Percentiles rank a stretch among this genome's conserved stretches.
phyloP scores from a whole-genome alignment of 2,329 filamentous ascomycete species.

The Xylariaceae sp. region DNA sequence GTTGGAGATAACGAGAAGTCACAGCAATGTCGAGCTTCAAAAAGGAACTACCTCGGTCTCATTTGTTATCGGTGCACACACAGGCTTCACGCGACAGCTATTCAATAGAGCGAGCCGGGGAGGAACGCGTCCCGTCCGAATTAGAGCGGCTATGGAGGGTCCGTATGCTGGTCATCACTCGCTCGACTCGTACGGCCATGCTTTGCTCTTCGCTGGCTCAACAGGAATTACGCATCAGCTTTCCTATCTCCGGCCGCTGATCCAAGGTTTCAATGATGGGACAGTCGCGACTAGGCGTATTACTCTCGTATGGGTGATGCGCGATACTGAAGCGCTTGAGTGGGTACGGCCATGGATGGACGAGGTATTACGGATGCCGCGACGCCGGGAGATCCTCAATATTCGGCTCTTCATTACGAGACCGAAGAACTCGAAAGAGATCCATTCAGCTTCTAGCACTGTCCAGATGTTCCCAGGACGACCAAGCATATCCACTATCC shows the following conservation, averaged over 20 bases:
- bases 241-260: constrained; percentile 80
- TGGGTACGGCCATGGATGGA: constrained; percentile 92
- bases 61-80: constrained; percentile 85
- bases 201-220: constrained; percentile 87
- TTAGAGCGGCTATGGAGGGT: constrained; percentile 82
- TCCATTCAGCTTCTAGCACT: constrained; percentile 75
- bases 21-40: constrained; percentile 30
- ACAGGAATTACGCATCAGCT: constrained; percentile 96
- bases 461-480: constrained; percentile 93
- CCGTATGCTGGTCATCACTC: constrained; percentile 86
- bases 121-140: constrained; percentile 59
- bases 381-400: constrained; percentile 79
- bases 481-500: constrained; percentile 79
- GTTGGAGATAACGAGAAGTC: constrained; percentile 47
- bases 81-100: constrained; percentile 84
- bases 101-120: constrained; percentile 69
- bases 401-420: constrained; percentile 91
- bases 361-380: constrained; percentile 75
- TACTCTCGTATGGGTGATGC: constrained; percentile 90
- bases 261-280: constrained; percentile 70
- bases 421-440: constrained; percentile 82
- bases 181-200: constrained; percentile 90
- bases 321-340: constrained; percentile 85
- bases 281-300: constrained; percentile 82
- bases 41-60: constrained; percentile 64